Evolutionary conservation across 805 yeast genomes (phyloP), one percentile per base, ranked within the genome.

Genomic region (Kodamaea nitidulidarum): DNA sequence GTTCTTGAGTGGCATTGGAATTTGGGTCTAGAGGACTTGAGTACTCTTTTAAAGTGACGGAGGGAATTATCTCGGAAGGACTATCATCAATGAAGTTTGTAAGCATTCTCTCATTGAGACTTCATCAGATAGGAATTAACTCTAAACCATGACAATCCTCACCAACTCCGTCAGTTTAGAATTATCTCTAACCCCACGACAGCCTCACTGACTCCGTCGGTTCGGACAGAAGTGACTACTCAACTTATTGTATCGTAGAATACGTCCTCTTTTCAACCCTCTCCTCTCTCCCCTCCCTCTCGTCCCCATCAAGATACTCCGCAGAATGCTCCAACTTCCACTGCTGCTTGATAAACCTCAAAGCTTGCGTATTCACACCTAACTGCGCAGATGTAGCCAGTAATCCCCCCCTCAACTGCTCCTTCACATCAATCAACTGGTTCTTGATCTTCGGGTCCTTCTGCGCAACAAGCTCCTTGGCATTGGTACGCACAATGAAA

Each of bases 361-460:
- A 67, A 3, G 96, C 97, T 45, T 85, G 90, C 14, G 87, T 69
- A 54, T 93, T 93, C 66, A 75, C 81, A 7, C 97, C 98, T 33
- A 93, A 69, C 43, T 76, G 81, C 33, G 73, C 67, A 11, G 75
- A 67, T 15, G 78, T 77, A 3, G 56, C 50, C 34, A 64, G 62
- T 38, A 93, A 65, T 39, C 78, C 76, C 1, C 40, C 49, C 45
- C 95, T 73, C 40, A 93, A 65, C 48, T 77, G 77, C 7, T 59
- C 57, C 52, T 82, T 83, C 32, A 91, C 84, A 18, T 67, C 67
- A 20, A 75, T 72, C 34, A 93, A 67, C 50, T 81, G 85, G 38
- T 71, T 70, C 55, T 84, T 81, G 54, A 88, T 65, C 12, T 54
- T 57, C 35, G 76, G 78, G 52, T 84, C 85, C 45, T 73, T 79